These are phyloP conservation scores for Francoa sonchifolia DNA, from an alignment of 441 rosid species.

Conservation along the genomic window DNA sequence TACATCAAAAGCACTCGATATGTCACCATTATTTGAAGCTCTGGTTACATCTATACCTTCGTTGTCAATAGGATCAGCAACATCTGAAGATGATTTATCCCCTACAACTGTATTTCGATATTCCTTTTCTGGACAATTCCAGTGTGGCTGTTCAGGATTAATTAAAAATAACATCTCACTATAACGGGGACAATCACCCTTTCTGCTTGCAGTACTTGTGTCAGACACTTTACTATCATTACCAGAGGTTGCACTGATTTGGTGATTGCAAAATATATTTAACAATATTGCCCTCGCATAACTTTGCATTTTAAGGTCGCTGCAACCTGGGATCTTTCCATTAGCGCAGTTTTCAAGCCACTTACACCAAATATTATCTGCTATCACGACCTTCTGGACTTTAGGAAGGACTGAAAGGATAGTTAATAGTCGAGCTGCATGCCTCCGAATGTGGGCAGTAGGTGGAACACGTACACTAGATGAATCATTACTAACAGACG, in stretches of 20 bases:
- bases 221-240: constrained; percentile 20
- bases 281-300: constrained; percentile 79
- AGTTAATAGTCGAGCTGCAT: constrained; percentile 81
- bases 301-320: constrained; percentile 73
- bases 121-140: constrained; percentile 51
- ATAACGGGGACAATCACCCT: constrained; percentile 48
- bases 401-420: constrained; percentile 72
- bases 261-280: constrained; percentile 57
- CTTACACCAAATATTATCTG: constrained; percentile 58
- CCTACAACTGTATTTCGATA: constrained; percentile 17
- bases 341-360: constrained; percentile 96
- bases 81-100: constrained; percentile 17
- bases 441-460: constrained; percentile 79
- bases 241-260: constrained; percentile 19
- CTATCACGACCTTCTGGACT: constrained; percentile 54
- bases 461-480: constrained; percentile 78
- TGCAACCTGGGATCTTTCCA: constrained; percentile 58
- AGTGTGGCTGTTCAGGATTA: constrained; percentile 74
- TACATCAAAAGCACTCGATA: constrained; percentile 23
- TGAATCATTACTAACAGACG: constrained; percentile 28
- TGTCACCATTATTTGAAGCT: constrained; percentile 19
- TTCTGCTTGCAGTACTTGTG: constrained; percentile 24
- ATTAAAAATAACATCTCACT: constrained; percentile 66
- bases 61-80: constrained; percentile 21
- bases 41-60: constrained; percentile 15